Evolutionary conservation across 345 rosid species (phyloP).

Genomic region (Arabis hirsuta): DNA sequence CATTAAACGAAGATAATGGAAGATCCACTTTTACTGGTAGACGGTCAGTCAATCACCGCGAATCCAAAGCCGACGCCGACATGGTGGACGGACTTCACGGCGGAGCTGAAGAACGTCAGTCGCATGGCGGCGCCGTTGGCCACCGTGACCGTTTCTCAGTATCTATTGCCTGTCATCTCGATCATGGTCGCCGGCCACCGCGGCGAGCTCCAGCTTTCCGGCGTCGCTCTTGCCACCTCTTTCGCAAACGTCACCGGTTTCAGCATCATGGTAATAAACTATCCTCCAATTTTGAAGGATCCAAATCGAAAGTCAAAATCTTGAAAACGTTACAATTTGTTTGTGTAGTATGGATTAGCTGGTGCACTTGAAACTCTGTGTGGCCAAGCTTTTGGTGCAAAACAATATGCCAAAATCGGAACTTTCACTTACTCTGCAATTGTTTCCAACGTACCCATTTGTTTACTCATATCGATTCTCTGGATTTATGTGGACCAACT

Average conservation of each 20-base stretch:
- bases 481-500: conserved; percentile 37
- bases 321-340: neutral
- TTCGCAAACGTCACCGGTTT: conserved; percentile 39
- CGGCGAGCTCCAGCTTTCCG: conserved; percentile 38
- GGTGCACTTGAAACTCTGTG: conserved; percentile 44
- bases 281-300: no score
- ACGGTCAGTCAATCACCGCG: conserved; percentile 2
- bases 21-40: conserved; percentile 27
- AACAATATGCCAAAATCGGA: conserved; percentile 34
- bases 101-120: conserved; percentile 29
- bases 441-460: conserved; percentile 20
- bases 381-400: conserved; percentile 46
- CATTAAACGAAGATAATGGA: conserved; percentile 22
- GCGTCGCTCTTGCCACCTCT: conserved; percentile 39
- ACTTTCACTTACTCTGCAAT: conserved; percentile 36
- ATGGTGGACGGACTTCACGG: conserved; percentile 29
- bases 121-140: conserved; percentile 38
- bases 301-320: neutral
- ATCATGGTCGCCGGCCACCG: conserved; percentile 38
- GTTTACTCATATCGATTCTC: conserved; percentile 30
- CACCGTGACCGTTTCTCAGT: conserved; percentile 37
- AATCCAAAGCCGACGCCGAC: conserved; percentile 2
- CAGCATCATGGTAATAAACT: conserved; percentile 25
- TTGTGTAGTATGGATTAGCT: conserved; percentile 23
- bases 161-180: conserved; percentile 31